phyloP scores from a whole-genome alignment of 2,329 filamentous ascomycete genomes.

The Colletotrichum sp. region DNA sequence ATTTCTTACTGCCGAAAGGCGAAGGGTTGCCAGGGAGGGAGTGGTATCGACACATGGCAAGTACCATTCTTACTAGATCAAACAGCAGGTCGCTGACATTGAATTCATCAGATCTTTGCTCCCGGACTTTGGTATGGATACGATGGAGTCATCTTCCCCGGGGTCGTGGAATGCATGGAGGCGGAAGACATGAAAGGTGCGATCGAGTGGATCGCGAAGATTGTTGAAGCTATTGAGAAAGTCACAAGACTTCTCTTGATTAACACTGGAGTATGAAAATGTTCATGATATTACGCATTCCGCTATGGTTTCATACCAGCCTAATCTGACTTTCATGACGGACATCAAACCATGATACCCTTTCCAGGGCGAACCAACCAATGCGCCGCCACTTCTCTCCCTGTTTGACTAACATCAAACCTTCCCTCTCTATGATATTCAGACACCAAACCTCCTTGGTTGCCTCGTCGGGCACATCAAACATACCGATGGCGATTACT shows the following conservation, averaged over 20 bases:
- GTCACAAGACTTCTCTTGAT: not conserved
- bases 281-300: not conserved
- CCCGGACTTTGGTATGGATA: not conserved
- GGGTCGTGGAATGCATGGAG: not conserved
- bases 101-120: not conserved
- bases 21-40: not conserved
- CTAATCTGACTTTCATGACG: not conserved
- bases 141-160: not conserved
- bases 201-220: not conserved
- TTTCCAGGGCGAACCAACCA: not conserved
- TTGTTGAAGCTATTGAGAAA: not conserved
- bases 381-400: not conserved
- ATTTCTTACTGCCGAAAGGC: not conserved
- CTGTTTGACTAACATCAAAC: not conserved
- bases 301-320: not conserved
- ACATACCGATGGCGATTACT: not conserved
- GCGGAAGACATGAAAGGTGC: not conserved
- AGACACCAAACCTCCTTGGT: not conserved
- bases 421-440: not conserved
- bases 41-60: not conserved
- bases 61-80: not conserved
- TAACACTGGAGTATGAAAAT: not conserved
- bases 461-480: constrained; percentile 2
- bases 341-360: not conserved
- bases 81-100: not conserved